Percentiles rank a stretch among this genome's conserved stretches.
Conservation (phyloP, 2,329 filamentous ascomycete genomes). For the Trematosphaeria pertusa region DNA sequence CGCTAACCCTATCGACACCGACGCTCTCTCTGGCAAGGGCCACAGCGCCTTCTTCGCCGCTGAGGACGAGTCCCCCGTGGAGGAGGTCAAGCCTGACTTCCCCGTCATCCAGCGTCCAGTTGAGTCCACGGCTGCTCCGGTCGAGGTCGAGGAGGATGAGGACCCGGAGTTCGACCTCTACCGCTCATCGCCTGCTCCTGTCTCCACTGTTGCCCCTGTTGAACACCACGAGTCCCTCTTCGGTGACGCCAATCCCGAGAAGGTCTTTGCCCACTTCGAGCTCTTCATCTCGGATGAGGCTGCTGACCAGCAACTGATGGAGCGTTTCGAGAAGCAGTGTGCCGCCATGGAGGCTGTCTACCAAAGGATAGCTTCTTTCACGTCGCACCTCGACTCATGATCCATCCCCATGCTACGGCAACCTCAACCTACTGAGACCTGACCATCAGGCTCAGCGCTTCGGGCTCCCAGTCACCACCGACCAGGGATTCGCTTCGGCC, state of each 20-base stretch:
- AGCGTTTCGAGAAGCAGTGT: constrained; percentile 44
- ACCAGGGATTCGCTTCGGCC: constrained; percentile 13
- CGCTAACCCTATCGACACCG: constrained; percentile 62
- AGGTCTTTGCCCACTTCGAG: constrained; percentile 67
- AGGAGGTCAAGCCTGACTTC: constrained; percentile 58
- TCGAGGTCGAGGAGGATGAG: constrained; percentile 54
- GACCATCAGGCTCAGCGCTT: constrained; percentile 13
- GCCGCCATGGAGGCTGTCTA: constrained; percentile 42
- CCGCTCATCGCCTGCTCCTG: constrained; percentile 51
- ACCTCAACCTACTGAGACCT: constrained; percentile 3
- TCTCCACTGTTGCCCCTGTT: constrained; percentile 42
- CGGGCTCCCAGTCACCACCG: constrained; percentile 17
- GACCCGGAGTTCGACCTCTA: constrained; percentile 69
- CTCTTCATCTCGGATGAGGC: constrained; percentile 67
- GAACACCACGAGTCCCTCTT: constrained; percentile 45
- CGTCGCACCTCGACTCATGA: constrained; percentile 45
- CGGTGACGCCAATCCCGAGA: constrained; percentile 67
- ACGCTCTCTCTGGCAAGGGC: constrained; percentile 74
- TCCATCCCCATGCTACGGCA: neutral
- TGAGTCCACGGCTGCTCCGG: constrained; percentile 17
- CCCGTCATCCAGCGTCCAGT: constrained; percentile 56
- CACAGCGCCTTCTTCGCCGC: constrained; percentile 41
- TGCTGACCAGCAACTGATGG: constrained; percentile 36
- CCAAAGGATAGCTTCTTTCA: constrained; percentile 43
- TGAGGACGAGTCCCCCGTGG: constrained; percentile 47